Evolutionary conservation across 2,329 filamentous ascomycete species (phyloP).

Genomic region (Elsinoe necatrix): DNA sequence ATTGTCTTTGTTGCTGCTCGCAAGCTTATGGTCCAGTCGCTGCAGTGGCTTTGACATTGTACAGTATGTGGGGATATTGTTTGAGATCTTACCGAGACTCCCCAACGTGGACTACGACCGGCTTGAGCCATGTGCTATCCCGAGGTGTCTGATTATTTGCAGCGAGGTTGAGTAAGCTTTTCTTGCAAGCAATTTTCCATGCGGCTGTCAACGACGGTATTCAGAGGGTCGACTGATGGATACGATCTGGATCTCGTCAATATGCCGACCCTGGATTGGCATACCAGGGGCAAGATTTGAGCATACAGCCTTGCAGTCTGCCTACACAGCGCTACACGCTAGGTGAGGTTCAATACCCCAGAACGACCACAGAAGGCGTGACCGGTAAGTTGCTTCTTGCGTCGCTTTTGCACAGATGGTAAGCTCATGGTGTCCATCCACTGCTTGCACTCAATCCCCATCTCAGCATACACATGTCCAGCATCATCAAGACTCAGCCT

Average conservation of each 20-base stretch:
- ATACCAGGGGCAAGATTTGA: not conserved
- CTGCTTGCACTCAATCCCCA: not conserved
- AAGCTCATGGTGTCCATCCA: not conserved
- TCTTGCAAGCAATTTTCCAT: not conserved
- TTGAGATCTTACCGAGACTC: constrained; percentile 8
- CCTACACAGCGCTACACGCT: too few relatives aligned
- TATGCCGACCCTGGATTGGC: not conserved
- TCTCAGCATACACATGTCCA: not conserved
- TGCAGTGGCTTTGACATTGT: not conserved
- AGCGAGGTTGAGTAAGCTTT: not conserved
- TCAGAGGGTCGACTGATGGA: not conserved
- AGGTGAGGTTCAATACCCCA: too few relatives aligned
- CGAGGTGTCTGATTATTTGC: not conserved
- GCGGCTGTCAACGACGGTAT: not conserved
- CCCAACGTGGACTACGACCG: not conserved
- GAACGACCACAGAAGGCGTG: too few relatives aligned
- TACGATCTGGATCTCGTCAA: not conserved
- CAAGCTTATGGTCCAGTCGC: not conserved
- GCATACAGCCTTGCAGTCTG: too few relatives aligned
- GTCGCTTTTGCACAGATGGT: not conserved
- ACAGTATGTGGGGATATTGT: not conserved
- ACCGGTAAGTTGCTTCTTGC: too few relatives aligned
- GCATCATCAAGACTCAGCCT: not conserved
- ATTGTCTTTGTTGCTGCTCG: constrained; percentile 8
- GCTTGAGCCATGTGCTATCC: not conserved